Evolutionary conservation across 2,329 filamentous ascomycete genomes (phyloP).

Genomic region (Scytalidium sp.): DNA sequence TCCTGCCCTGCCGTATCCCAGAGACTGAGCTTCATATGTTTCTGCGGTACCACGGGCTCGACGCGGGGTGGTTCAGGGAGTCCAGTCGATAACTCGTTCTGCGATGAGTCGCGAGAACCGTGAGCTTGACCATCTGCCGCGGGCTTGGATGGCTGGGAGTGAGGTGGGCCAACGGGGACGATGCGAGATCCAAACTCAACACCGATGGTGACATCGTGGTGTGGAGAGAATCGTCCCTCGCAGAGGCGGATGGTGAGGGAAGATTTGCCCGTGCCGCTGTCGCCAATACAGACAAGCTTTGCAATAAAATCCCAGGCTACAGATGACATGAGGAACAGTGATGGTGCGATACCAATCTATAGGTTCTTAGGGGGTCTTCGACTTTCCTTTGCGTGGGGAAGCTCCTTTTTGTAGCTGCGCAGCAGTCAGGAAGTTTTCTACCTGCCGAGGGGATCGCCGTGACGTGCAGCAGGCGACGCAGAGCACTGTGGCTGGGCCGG

Average conservation of each 20-base stretch:
- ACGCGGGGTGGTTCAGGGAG: slow-evolving; percentile 50
- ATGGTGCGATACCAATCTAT: slow-evolving; percentile 1
- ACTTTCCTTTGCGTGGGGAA: no score
- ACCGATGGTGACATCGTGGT: slow-evolving; percentile 96
- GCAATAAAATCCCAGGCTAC: slow-evolving; percentile 97
- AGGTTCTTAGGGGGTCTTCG: not conserved
- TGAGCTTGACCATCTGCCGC: slow-evolving; percentile 40
- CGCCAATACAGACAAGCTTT: slow-evolving; percentile 96
- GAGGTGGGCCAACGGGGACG: slow-evolving; percentile 83
- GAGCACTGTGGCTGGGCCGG: no score
- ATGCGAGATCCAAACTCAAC: slow-evolving; percentile 97
- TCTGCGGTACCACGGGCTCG: slow-evolving; percentile 42
- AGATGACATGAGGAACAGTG: slow-evolving; percentile 42
- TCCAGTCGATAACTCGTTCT: slow-evolving; percentile 32
- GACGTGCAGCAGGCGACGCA: no score
- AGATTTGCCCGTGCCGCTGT: slow-evolving; percentile 94
- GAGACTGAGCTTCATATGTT: slow-evolving; percentile 88
- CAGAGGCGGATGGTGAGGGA: slow-evolving; percentile 92
- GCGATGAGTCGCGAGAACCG: slow-evolving; percentile 17
- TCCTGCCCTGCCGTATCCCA: slow-evolving; percentile 98
- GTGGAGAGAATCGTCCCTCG: slow-evolving; percentile 89
- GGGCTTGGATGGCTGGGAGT: slow-evolving; percentile 43
- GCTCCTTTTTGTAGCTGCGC: no score
- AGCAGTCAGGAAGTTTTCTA: no score
- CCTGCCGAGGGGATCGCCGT: no score